Conservation (phyloP, 768 basidiomycete species). For the Hygrocybe coccinea region DNA sequence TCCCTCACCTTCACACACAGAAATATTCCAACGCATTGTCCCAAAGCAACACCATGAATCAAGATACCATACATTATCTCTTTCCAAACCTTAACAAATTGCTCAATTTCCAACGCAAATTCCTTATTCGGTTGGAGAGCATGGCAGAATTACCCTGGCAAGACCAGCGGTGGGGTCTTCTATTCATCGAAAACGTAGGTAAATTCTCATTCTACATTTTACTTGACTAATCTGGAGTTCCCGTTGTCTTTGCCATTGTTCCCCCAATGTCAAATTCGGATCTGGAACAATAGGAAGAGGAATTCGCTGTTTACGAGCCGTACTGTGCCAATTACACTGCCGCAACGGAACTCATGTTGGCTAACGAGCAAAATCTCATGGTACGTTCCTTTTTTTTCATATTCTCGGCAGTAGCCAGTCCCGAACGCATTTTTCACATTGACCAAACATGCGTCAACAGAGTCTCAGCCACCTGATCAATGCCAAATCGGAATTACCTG, state of each 20-base stretch:
- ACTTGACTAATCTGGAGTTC: constrained; percentile 32
- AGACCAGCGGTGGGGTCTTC: constrained; percentile 83
- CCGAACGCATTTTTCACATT: constrained; percentile 13
- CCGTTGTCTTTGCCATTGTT: constrained; percentile 35
- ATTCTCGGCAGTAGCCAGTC: constrained; percentile 8
- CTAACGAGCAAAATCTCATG: constrained; percentile 79
- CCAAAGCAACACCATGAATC: constrained; percentile 79
- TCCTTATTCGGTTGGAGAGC: constrained; percentile 84
- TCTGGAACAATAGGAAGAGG: constrained; percentile 78
- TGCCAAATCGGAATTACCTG: constrained; percentile 86
- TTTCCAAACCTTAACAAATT: constrained; percentile 94
- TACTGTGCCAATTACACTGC: constrained; percentile 94
- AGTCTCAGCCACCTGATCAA: constrained; percentile 81
- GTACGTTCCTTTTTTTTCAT: constrained; percentile 44
- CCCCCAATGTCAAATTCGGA: constrained; percentile 19
- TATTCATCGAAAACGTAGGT: constrained; percentile 81
- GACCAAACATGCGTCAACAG: constrained; percentile 48
- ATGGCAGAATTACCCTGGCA: constrained; percentile 78
- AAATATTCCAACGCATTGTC: constrained; percentile 85
- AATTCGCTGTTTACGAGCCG: constrained; percentile 93
- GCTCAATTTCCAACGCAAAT: constrained; percentile 93
- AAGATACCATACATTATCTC: constrained; percentile 91
- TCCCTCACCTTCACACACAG: constrained; percentile 40
- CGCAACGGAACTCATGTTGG: constrained; percentile 78
- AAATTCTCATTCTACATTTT: constrained; percentile 15